Conservation (phyloP, 2,329 filamentous ascomycete genomes). For the Fusarium virguliforme region DNA sequence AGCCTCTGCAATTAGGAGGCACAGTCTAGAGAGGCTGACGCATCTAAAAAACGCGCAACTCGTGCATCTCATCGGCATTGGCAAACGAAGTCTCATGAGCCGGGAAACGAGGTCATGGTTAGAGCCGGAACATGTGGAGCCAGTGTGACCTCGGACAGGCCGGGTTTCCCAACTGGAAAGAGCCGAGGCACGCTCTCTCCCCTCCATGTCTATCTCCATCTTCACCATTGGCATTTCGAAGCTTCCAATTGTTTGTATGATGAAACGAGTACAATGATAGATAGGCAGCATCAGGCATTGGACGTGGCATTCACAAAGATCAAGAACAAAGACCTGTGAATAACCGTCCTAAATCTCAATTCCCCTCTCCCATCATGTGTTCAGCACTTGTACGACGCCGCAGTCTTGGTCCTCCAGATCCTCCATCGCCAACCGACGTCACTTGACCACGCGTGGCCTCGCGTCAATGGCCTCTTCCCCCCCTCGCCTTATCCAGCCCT, state of each 20-base stretch:
- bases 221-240: neutral
- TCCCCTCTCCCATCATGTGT: constrained; percentile 7
- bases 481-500: constrained; percentile 16
- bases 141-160: constrained; percentile 17
- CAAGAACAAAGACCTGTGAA: constrained; percentile 1
- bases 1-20: neutral
- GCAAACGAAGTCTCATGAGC: constrained; percentile 38
- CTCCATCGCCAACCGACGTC: constrained; percentile 15
- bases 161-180: constrained; percentile 30
- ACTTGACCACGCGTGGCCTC: constrained; percentile 22
- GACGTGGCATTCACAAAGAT: neutral
- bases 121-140: constrained; percentile 32
- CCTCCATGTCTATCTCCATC: constrained; percentile 8
- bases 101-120: constrained; percentile 24
- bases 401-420: neutral
- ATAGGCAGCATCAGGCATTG: neutral
- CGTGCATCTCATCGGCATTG: constrained; percentile 21
- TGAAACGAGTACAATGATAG: neutral
- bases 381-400: neutral
- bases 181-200: constrained; percentile 39
- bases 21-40: neutral
- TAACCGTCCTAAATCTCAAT: neutral
- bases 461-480: constrained; percentile 13
- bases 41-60: constrained; percentile 10
- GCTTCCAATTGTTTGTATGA: neutral